A percentile compares a stretch with the other conserved stretches of the same genome.
Evolutionary conservation across 306 rosid genomes (phyloP).

Genomic region (Purshia tridentata): DNA sequence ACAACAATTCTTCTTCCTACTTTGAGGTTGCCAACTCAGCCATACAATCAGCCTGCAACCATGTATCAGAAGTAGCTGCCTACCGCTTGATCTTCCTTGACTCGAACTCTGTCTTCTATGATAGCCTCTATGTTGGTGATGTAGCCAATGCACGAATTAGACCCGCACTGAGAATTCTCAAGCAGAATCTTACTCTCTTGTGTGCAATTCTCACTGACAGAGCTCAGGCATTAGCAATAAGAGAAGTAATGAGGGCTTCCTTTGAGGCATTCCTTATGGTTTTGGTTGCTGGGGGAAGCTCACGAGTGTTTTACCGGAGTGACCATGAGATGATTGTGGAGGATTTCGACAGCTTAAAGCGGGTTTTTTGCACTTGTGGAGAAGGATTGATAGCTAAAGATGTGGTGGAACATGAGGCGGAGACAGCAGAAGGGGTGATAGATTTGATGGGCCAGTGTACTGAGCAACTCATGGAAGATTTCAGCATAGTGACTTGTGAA

Average conservation of each 20-base stretch:
- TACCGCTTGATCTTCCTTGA: slow-evolving; percentile 84
- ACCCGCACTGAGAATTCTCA: slow-evolving; percentile 64
- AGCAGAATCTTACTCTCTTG: slow-evolving; percentile 77
- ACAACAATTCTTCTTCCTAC: slow-evolving; percentile 40
- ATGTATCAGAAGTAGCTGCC: slow-evolving; percentile 89
- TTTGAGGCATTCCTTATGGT: slow-evolving; percentile 91
- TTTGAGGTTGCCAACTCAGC: slow-evolving; percentile 47
- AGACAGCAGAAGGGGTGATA: slow-evolving; percentile 68
- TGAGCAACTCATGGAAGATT: slow-evolving; percentile 85
- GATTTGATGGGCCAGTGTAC: slow-evolving; percentile 64
- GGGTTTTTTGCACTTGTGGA: slow-evolving; percentile 63
- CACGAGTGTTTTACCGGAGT: slow-evolving; percentile 54
- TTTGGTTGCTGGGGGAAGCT: slow-evolving; percentile 80
- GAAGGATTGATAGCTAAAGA: slow-evolving; percentile 77
- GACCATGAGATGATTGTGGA: slow-evolving; percentile 66
- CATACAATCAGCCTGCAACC: slow-evolving; percentile 59
- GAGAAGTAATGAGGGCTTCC: slow-evolving; percentile 82
- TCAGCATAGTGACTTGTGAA: slow-evolving; percentile 69
- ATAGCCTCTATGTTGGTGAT: slow-evolving; percentile 57
- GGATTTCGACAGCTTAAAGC: slow-evolving; percentile 72
- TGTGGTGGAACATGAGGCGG: slow-evolving; percentile 73
- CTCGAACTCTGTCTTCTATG: slow-evolving; percentile 71
- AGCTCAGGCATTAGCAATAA: slow-evolving; percentile 81
- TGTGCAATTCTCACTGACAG: slow-evolving; percentile 55
- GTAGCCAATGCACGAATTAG: slow-evolving; percentile 65